phyloP scores from a whole-genome alignment of 306 rosid genomes.

The Vigna angularis region DNA sequence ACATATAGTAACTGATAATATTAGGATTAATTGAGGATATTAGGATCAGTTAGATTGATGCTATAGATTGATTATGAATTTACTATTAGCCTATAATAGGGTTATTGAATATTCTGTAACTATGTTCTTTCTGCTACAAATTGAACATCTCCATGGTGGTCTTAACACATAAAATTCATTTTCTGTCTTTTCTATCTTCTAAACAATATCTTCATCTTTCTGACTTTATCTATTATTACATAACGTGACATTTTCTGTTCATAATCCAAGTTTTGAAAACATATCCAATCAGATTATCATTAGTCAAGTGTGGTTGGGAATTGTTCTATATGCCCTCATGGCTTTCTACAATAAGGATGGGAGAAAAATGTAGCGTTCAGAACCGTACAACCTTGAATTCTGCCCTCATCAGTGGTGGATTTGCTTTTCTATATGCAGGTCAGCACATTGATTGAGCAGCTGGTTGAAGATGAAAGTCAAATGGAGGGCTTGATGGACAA shows the following conservation, averaged over 20 bases:
- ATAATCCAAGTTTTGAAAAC: conserved; percentile 25
- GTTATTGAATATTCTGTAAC: too few relatives aligned
- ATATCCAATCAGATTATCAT: conserved; percentile 14
- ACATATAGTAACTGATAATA: too few relatives aligned
- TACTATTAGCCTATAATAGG: too few relatives aligned
- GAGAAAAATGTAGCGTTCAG: neutral
- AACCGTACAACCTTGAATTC: too few relatives aligned
- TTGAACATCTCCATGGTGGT: too few relatives aligned
- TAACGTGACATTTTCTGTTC: conserved; percentile 1
- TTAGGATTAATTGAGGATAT: too few relatives aligned
- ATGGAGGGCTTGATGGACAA: conserved; percentile 76
- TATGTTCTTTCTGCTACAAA: too few relatives aligned
- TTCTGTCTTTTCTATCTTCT: too few relatives aligned
- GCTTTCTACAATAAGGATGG: neutral
- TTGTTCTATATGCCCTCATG: conserved; percentile 1
- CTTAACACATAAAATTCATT: too few relatives aligned
- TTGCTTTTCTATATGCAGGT: conserved; percentile 61
- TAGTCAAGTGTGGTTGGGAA: neutral
- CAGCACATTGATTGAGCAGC: conserved; percentile 79
- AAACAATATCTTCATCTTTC: neutral
- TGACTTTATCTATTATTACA: conserved; percentile 8
- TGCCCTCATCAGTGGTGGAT: conserved; percentile 26
- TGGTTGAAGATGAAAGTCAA: conserved; percentile 92
- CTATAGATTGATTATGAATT: too few relatives aligned
- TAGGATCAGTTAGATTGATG: too few relatives aligned